Evolutionary conservation across 1,284 basidiomycete species (phyloP).

Genomic region (Thecaphora thlaspeos): DNA sequence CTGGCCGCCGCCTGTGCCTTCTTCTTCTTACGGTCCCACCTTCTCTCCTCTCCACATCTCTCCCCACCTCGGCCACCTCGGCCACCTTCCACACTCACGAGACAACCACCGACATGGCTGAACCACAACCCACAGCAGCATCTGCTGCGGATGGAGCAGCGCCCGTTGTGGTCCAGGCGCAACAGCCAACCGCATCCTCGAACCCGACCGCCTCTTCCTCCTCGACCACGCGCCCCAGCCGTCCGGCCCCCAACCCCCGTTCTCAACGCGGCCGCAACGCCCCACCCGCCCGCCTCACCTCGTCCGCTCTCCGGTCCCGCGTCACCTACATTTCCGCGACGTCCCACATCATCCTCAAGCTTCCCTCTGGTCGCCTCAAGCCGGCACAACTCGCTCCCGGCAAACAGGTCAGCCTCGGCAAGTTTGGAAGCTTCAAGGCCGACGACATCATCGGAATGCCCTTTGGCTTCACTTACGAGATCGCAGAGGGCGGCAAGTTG

Average conservation of each 20-base stretch:
- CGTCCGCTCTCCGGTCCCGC: slow-evolving; percentile 28
- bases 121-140: too few relatives aligned
- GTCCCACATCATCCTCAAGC: slow-evolving; percentile 38
- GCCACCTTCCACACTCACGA: too few relatives aligned
- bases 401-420: slow-evolving; percentile 52
- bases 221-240: background rate
- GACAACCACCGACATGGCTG: too few relatives aligned
- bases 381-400: slow-evolving; percentile 41
- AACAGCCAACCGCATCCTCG: too few relatives aligned
- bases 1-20: too few relatives aligned
- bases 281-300: slow-evolving; percentile 17
- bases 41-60: too few relatives aligned
- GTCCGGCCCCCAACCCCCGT: slow-evolving; percentile 6
- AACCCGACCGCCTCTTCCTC: background rate
- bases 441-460: slow-evolving; percentile 54
- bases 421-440: slow-evolving; percentile 54
- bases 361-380: slow-evolving; percentile 50
- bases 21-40: too few relatives aligned
- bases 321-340: slow-evolving; percentile 35
- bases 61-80: too few relatives aligned
- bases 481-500: slow-evolving; percentile 14
- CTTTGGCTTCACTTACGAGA: slow-evolving; percentile 56
- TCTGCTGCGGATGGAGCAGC: too few relatives aligned
- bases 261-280: slow-evolving; percentile 7
- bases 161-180: too few relatives aligned